A percentile compares a stretch with the other conserved stretches of the same genome.
Conservation (phyloP, 179 eudicot genomes). For the Sideroxylon spinosum region DNA sequence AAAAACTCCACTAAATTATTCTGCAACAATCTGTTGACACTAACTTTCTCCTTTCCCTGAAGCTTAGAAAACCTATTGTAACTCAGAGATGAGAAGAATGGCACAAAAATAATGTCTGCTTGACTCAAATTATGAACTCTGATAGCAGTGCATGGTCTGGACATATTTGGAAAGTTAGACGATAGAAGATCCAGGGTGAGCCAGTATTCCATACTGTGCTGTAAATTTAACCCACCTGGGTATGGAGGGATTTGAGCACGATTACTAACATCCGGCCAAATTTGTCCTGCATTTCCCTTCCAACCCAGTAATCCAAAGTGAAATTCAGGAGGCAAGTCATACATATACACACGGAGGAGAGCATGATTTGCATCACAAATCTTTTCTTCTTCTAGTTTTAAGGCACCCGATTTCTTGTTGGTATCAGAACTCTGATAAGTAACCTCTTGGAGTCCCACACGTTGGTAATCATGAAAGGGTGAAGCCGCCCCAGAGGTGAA, state of each 20-base stretch:
- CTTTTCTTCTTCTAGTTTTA: slow-evolving; percentile 9
- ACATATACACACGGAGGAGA: slow-evolving; percentile 76
- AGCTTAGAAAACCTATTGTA: slow-evolving; percentile 75
- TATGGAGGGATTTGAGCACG: slow-evolving; percentile 53
- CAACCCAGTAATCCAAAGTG: slow-evolving; percentile 88
- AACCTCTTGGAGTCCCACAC: slow-evolving; percentile 14
- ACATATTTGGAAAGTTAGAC: slow-evolving; percentile 40
- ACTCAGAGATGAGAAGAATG: slow-evolving; percentile 87
- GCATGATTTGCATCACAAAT: slow-evolving; percentile 43
- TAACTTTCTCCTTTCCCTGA: slow-evolving; percentile 41
- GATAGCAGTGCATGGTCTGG: slow-evolving; percentile 64
- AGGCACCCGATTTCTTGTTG: slow-evolving; percentile 7
- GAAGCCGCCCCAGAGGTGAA: slow-evolving; percentile 19
- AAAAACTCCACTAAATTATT: slow-evolving; percentile 62
- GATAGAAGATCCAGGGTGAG: slow-evolving; percentile 94
- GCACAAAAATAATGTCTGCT: slow-evolving; percentile 81
- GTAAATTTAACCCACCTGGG: slow-evolving; percentile 93
- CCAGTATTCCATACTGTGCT: slow-evolving; percentile 94
- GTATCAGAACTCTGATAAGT: slow-evolving; percentile 14
- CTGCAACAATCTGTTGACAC: slow-evolving; percentile 59
- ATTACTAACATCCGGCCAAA: slow-evolving; percentile 68
- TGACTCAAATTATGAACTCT: slow-evolving; percentile 61
- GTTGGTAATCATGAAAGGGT: slow-evolving; percentile 3
- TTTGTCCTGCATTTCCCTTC: slow-evolving; percentile 44
- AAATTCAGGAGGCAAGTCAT: slow-evolving; percentile 75